Conservation (phyloP, 202 grass and related monocot species). For the Cymbopogon flexuosus region DNA sequence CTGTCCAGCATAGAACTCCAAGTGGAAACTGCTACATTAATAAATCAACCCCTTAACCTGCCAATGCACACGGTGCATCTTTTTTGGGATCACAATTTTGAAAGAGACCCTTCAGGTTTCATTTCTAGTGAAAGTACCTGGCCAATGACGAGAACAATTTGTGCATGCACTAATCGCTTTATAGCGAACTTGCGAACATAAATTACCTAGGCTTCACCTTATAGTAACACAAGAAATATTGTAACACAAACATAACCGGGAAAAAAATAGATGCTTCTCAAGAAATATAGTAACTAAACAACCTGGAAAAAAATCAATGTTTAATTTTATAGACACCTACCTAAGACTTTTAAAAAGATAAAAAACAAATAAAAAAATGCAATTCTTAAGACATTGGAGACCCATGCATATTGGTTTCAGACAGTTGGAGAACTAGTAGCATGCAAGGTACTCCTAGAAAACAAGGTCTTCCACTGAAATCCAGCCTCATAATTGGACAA, state of each 20-base stretch:
- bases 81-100: not conserved
- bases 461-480: not conserved
- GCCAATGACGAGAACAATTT: conserved; percentile 6
- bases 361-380: not conserved
- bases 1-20: not conserved
- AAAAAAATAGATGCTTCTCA: not conserved
- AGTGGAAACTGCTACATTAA: not conserved
- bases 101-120: conserved; percentile 9
- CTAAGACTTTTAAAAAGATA: not conserved
- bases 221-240: not conserved
- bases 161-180: not conserved
- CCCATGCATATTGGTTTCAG: not conserved
- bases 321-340: not conserved
- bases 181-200: not conserved
- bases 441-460: conserved; percentile 12
- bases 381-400: not conserved
- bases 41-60: not conserved
- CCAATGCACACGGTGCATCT: not conserved
- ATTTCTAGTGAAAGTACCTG: conserved; percentile 8
- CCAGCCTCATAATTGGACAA: not conserved
- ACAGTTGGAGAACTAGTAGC: conserved; percentile 20
- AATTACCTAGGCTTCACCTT: not conserved
- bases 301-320: not conserved
- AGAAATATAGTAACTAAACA: conserved; percentile 1
- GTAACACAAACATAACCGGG: not conserved